Evolutionary conservation across 2,329 filamentous ascomycete species (phyloP).

Genomic region (Cadophora malorum): DNA sequence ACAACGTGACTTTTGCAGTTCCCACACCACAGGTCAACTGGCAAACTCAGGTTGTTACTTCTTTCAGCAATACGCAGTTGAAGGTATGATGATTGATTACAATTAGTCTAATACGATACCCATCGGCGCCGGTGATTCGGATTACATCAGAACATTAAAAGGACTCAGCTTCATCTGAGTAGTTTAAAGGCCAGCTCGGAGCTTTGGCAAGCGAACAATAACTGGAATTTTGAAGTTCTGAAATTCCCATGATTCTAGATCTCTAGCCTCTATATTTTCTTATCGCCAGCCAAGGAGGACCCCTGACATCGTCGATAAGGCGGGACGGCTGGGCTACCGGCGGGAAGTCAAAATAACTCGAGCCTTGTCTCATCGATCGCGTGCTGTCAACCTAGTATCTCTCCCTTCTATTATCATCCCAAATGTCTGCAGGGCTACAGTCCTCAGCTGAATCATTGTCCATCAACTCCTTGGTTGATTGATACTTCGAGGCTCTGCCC

Average conservation of each 20-base stretch:
- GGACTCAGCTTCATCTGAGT: neutral
- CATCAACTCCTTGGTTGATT: neutral
- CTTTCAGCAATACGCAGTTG: neutral
- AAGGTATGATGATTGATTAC: too few species aligned
- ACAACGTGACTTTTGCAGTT: too few species aligned
- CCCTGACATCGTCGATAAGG: constrained; percentile 5
- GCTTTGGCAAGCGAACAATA: neutral
- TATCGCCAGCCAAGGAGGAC: constrained; percentile 5
- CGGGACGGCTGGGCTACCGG: neutral
- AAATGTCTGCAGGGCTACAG: too few species aligned
- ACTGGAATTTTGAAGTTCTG: neutral
- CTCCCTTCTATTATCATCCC: neutral
- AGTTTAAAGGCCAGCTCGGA: neutral
- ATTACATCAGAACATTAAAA: neutral
- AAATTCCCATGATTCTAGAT: neutral
- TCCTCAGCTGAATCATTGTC: neutral
- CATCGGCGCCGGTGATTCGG: neutral
- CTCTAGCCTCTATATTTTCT: neutral
- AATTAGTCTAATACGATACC: neutral
- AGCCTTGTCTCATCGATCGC: constrained; percentile 18
- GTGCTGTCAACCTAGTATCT: constrained; percentile 5
- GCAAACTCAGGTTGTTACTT: too few species aligned
- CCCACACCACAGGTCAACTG: too few species aligned
- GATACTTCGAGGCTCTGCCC: neutral
- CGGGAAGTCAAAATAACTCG: constrained; percentile 6